phyloP scores from a whole-genome alignment of 139 green algal species.

The Tetratostichococcus sp. region DNA sequence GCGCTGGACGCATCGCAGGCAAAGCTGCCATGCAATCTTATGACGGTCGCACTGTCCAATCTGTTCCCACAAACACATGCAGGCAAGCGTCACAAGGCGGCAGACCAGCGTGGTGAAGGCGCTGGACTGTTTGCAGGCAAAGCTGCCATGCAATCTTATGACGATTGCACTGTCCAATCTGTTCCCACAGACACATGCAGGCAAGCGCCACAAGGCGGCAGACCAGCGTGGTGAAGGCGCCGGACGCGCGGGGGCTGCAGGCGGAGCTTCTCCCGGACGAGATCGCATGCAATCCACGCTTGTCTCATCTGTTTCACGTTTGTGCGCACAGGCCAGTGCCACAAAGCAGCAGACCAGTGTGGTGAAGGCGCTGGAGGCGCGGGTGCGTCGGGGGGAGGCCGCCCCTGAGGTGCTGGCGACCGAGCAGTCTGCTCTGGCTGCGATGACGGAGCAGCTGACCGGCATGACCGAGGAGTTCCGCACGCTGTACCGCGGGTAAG shows the following conservation, averaged over 20 bases:
- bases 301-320: no score
- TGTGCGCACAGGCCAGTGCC: conserved; percentile 19
- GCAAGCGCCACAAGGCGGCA: conserved; percentile 6
- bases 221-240: conserved; percentile 31
- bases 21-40: no score
- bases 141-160: no score
- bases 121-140: no score
- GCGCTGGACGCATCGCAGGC: conserved; percentile 23
- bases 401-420: conserved; percentile 1
- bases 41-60: no score
- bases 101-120: conserved; percentile 36
- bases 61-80: no score
- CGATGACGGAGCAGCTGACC: conserved; percentile 11
- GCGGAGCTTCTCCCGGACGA: no score
- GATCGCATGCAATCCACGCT: no score
- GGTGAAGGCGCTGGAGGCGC: conserved; percentile 27
- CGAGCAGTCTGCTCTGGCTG: conserved; percentile 8
- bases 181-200: no score
- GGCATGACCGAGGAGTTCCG: conserved; percentile 1
- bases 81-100: conserved; percentile 9
- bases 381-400: conserved; percentile 21
- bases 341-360: conserved; percentile 33
- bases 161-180: no score
- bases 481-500: neutral
- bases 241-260: conserved; percentile 21